phyloP scores from a whole-genome alignment of 192 early-diverging fungal species.

The Linnemannia elongata region DNA sequence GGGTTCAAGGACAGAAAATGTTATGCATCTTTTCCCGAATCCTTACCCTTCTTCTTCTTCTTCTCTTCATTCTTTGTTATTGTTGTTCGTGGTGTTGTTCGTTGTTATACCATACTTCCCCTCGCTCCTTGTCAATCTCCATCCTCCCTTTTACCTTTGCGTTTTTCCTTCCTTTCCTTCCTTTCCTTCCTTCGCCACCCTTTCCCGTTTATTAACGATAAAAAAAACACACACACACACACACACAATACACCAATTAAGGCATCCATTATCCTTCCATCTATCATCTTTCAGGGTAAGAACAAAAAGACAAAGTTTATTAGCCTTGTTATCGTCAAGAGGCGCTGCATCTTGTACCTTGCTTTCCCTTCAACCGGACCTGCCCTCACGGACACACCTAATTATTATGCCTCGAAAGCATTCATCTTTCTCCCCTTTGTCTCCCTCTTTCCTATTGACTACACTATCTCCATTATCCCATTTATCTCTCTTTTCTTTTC shows the following conservation, averaged over 20 bases:
- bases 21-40: not conserved
- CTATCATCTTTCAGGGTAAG: not conserved
- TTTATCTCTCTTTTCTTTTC: not conserved
- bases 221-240: too few relatives aligned
- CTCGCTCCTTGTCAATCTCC: not conserved
- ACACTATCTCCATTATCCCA: not conserved
- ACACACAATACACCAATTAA: not conserved
- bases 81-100: not conserved
- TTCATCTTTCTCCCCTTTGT: not conserved
- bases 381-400: not conserved
- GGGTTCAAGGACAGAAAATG: not conserved
- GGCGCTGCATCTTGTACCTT: not conserved
- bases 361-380: not conserved
- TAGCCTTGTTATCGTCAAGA: too few relatives aligned
- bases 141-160: not conserved
- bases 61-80: not conserved
- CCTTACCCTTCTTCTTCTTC: not conserved
- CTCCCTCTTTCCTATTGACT: not conserved
- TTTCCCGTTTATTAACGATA: slow-evolving; percentile 4
- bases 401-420: not conserved
- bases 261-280: not conserved
- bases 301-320: not conserved
- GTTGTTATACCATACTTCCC: not conserved
- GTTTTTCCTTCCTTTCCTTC: not conserved
- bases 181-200: not conserved